phyloP scores from a whole-genome alignment of 2,329 filamentous ascomycete species.

The Microcera coccophila region DNA sequence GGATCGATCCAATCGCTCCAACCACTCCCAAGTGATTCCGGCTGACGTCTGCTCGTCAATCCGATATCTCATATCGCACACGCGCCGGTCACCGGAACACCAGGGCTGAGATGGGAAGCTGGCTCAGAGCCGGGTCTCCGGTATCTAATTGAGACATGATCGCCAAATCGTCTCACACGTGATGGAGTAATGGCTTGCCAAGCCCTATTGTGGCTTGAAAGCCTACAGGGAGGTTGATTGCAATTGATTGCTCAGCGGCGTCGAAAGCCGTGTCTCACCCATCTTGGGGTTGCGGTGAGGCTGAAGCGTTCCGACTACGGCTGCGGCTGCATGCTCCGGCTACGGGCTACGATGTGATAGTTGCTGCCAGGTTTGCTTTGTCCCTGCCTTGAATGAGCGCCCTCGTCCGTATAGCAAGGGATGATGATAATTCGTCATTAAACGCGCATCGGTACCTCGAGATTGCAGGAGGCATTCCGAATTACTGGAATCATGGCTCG shows the following conservation, averaged over 20 bases:
- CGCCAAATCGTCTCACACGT: not conserved
- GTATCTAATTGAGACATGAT: not conserved
- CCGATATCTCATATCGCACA: not conserved
- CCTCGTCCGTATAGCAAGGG: too few species aligned
- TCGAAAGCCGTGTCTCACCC: not conserved
- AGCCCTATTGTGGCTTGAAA: not conserved
- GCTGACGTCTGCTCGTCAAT: not conserved
- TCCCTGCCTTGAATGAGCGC: not conserved
- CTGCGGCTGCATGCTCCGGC: not conserved
- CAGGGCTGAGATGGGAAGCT: not conserved
- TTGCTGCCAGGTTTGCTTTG: not conserved
- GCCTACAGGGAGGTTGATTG: too few species aligned
- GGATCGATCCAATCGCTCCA: not conserved
- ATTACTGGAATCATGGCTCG: too few species aligned
- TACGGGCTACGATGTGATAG: not conserved
- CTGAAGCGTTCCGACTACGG: too few species aligned
- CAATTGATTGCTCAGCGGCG: too few species aligned
- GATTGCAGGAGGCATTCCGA: too few species aligned
- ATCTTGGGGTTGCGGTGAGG: not conserved
- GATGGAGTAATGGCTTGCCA: not conserved
- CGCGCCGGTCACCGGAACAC: not conserved
- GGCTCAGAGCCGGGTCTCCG: not conserved
- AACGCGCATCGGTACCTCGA: too few species aligned
- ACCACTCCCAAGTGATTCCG: not conserved
- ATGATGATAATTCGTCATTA: too few species aligned